Percentiles rank a stretch among this genome's conserved stretches.
Evolutionary conservation across 1,139 yeast genomes (phyloP).

Genomic region (Geotrichum citri-aurantii): DNA sequence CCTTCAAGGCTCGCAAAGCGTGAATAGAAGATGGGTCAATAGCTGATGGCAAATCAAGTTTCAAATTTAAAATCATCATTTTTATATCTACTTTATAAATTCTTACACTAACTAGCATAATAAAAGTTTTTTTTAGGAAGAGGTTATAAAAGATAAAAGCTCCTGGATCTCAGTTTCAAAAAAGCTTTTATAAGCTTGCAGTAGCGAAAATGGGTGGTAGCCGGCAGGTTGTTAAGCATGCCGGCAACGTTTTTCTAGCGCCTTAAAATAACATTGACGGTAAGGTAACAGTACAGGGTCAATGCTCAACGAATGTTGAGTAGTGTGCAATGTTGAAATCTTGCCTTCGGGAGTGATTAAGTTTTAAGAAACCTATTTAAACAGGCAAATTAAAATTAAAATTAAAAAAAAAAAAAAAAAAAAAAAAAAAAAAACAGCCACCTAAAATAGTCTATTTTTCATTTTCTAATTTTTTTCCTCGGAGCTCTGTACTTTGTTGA

Average conservation of each 20-base stretch:
- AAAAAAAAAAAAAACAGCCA: neutral
- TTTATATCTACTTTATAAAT: too few relatives aligned
- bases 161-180: neutral
- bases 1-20: neutral
- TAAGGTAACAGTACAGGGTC: neutral
- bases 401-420: too few relatives aligned
- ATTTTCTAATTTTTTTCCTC: too few relatives aligned
- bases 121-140: neutral
- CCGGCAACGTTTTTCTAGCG: neutral
- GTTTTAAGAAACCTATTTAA: too few relatives aligned
- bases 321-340: neutral
- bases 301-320: neutral
- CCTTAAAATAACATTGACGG: neutral
- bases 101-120: neutral
- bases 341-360: neutral
- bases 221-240: neutral
- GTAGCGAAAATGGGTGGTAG: neutral
- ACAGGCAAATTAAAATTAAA: too few relatives aligned
- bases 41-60: neutral
- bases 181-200: neutral
- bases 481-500: too few relatives aligned
- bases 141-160: too few relatives aligned
- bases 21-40: neutral
- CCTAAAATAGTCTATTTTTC: neutral
- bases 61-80: neutral